These are phyloP conservation scores for Glycyrrhiza uralensis DNA, from an alignment of 306 rosid species.

Conservation along the genomic window DNA sequence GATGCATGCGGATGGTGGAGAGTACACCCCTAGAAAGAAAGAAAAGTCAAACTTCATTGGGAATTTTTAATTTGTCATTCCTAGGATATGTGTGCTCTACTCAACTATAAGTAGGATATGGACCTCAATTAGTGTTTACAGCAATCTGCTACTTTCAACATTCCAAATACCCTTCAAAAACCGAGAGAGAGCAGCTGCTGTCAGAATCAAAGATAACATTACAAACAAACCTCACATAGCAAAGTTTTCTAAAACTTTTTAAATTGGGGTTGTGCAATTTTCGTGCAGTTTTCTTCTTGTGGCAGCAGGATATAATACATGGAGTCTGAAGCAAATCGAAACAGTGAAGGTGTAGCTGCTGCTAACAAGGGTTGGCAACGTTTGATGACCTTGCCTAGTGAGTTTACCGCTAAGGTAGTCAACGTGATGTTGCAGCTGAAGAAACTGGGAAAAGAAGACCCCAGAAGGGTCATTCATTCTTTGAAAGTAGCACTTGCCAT, in stretches of 20 bases:
- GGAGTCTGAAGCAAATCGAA: slow-evolving; percentile 2
- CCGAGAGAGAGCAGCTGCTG: background rate
- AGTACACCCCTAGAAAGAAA: background rate
- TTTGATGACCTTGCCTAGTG: background rate
- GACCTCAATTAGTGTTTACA: background rate
- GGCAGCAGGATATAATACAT: background rate
- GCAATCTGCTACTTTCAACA: background rate
- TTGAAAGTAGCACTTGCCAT: slow-evolving; percentile 40
- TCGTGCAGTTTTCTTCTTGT: background rate
- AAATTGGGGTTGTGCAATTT: background rate
- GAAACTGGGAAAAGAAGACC: slow-evolving; percentile 47
- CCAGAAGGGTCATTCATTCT: slow-evolving; percentile 40
- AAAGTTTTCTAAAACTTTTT: background rate
- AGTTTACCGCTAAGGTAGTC: background rate
- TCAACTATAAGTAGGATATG: background rate
- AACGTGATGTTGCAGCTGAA: slow-evolving; percentile 18
- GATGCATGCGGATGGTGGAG: no score
- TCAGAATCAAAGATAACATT: background rate
- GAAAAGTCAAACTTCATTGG: background rate
- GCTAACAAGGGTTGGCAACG: background rate
- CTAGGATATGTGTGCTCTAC: background rate
- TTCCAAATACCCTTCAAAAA: no score
- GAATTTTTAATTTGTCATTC: background rate
- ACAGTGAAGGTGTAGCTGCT: background rate
- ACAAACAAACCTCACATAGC: background rate